Conservation (phyloP, 1,284 basidiomycete species). For the Macrocystidia cucumis region DNA sequence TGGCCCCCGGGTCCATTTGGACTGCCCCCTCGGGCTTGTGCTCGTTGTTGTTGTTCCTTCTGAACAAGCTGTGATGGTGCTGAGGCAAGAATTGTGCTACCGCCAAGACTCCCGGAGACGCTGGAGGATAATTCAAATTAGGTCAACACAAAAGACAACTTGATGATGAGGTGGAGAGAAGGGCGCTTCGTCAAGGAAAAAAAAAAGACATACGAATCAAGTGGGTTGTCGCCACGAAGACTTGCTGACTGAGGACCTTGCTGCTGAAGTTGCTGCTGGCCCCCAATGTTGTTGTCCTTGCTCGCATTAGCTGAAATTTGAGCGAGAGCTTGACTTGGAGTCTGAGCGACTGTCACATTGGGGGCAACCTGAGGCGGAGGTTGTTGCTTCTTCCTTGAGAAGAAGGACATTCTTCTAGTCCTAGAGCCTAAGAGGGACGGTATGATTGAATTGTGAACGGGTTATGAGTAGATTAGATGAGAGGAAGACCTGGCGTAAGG, state of each 20-base stretch:
- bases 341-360: conserved; percentile 47
- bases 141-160: not conserved
- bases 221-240: conserved; percentile 20
- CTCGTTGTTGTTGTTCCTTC: conserved; percentile 25
- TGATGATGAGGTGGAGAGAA: too few relatives aligned
- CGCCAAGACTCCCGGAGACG: conserved; percentile 6
- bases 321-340: conserved; percentile 57
- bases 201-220: conserved; percentile 31
- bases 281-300: conserved; percentile 19
- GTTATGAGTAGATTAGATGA: conserved; percentile 7
- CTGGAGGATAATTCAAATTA: conserved; percentile 2
- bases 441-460: conserved; percentile 20
- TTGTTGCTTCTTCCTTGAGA: conserved; percentile 73
- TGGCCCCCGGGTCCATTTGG: conserved; percentile 14
- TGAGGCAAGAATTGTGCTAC: conserved; percentile 4
- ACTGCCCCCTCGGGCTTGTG: conserved; percentile 20
- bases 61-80: conserved; percentile 2
- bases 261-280: conserved; percentile 18
- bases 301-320: conserved; percentile 36
- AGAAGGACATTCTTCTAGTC: conserved; percentile 81
- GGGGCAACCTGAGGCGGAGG: conserved; percentile 27
- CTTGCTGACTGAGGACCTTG: conserved; percentile 13
- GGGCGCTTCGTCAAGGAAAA: conserved; percentile 5
- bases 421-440: conserved; percentile 18
- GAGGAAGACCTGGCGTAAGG: conserved; percentile 9